Conservation (phyloP, 176 grass and related monocot genomes). For the Miscanthus lutarioriparius region DNA sequence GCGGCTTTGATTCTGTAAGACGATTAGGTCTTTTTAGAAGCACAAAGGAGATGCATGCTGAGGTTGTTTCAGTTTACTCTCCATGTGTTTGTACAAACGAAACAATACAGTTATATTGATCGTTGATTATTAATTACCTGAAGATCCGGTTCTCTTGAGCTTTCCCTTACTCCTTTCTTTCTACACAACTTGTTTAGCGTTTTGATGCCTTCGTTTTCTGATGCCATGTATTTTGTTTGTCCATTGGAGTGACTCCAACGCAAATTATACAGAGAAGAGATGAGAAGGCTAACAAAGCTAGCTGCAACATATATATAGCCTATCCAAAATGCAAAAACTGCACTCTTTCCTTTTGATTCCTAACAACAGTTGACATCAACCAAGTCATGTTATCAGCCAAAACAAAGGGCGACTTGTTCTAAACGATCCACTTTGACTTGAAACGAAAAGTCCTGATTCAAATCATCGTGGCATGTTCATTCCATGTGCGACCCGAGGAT, state of each 20-base stretch:
- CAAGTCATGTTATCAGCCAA: neutral
- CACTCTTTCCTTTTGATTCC: neutral
- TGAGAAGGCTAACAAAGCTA: neutral
- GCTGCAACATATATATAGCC: neutral
- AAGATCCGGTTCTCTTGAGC: neutral
- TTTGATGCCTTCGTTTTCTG: neutral
- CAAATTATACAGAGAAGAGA: neutral
- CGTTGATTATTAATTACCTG: conserved; percentile 31
- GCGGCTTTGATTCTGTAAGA: conserved; percentile 48
- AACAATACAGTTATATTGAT: conserved; percentile 47
- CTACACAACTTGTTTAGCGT: neutral
- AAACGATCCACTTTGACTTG: neutral
- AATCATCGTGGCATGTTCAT: neutral
- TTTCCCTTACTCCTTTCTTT: neutral
- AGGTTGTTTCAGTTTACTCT: conserved; percentile 45
- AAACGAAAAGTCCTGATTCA: neutral
- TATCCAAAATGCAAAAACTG: neutral
- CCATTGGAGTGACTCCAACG: neutral
- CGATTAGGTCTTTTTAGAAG: conserved; percentile 43
- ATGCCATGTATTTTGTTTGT: too few species aligned
- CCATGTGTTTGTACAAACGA: conserved; percentile 61
- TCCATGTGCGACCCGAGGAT: conserved; percentile 3
- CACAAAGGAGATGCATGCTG: conserved; percentile 43
- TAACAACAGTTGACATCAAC: neutral
- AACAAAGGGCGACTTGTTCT: neutral